These are phyloP conservation scores for Aspergillus latus DNA, from an alignment of 2,329 filamentous ascomycete genomes.

Conservation along the genomic window DNA sequence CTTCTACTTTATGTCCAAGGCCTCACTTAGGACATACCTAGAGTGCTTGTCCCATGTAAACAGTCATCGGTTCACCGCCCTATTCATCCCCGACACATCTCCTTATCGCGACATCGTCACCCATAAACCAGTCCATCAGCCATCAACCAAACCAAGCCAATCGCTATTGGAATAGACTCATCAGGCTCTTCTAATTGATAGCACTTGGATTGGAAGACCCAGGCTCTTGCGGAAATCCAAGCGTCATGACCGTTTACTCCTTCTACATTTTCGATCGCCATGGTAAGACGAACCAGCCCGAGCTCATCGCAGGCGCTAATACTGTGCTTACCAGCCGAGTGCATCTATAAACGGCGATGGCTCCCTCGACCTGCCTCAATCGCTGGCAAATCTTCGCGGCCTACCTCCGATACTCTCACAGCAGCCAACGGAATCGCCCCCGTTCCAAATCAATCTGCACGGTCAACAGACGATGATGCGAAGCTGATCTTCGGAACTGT, in stretches of 20 bases:
- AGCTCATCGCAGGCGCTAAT: neutral
- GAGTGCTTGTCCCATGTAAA: neutral
- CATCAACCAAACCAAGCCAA: neutral
- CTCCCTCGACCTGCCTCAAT: constrained; percentile 55
- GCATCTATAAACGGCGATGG: constrained; percentile 93
- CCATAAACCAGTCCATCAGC: neutral
- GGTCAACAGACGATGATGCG: constrained; percentile 74
- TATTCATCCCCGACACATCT: neutral
- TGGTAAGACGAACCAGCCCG: constrained; percentile 56
- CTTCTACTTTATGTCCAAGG: neutral
- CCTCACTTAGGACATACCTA: neutral
- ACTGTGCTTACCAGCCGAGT: constrained; percentile 67
- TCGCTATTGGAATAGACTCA: too few species aligned
- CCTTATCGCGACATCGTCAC: neutral
- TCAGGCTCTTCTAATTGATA: too few species aligned
- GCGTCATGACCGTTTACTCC: constrained; percentile 84
- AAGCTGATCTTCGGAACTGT: constrained; percentile 97
- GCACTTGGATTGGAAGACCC: neutral
- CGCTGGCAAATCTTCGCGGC: constrained; percentile 48
- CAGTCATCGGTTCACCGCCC: constrained; percentile 2
- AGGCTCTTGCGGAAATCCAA: neutral
- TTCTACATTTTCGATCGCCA: constrained; percentile 99
- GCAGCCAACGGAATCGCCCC: constrained; percentile 43
- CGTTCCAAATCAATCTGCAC: constrained; percentile 40
- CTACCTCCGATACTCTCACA: constrained; percentile 50